Percentiles rank a stretch among this genome's conserved stretches.
Evolutionary conservation across 2,329 filamentous ascomycete genomes (phyloP).

Genomic region (Fusarium papillatum): DNA sequence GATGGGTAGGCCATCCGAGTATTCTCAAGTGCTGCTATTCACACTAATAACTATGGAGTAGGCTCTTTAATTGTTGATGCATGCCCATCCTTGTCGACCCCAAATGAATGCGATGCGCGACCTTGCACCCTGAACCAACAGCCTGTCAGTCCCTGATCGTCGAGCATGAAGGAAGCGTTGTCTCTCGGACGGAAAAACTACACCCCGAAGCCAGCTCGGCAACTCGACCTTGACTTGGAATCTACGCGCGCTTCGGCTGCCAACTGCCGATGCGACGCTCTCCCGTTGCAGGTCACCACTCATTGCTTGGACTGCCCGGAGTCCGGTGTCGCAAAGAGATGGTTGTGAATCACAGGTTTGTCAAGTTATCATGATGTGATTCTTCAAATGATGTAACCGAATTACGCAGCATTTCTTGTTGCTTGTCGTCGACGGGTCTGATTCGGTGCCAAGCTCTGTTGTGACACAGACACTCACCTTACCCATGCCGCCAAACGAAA

Average conservation of each 20-base stretch:
- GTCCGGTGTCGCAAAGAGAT: background rate
- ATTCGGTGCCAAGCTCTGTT: background rate
- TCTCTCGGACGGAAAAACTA: background rate
- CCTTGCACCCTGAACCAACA: background rate
- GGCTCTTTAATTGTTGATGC: background rate
- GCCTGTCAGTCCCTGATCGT: background rate
- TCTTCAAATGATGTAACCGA: background rate
- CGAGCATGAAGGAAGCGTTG: background rate
- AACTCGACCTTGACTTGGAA: background rate
- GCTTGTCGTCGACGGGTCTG: background rate
- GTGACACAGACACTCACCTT: constrained; percentile 1
- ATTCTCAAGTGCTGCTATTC: background rate
- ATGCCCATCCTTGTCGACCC: background rate
- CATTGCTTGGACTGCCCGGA: background rate
- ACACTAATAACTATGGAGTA: background rate
- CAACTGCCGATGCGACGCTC: constrained; percentile 3
- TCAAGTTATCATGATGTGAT: background rate
- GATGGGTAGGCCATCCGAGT: background rate
- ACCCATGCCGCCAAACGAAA: constrained; percentile 3
- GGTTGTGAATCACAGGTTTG: background rate
- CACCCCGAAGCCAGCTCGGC: background rate
- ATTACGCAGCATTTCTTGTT: background rate
- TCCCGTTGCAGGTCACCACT: background rate
- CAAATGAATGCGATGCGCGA: background rate
- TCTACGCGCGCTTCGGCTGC: background rate